Evolutionary conservation across 139 green algal genomes (phyloP).

Genomic region (Chlorella vulgaris): DNA sequence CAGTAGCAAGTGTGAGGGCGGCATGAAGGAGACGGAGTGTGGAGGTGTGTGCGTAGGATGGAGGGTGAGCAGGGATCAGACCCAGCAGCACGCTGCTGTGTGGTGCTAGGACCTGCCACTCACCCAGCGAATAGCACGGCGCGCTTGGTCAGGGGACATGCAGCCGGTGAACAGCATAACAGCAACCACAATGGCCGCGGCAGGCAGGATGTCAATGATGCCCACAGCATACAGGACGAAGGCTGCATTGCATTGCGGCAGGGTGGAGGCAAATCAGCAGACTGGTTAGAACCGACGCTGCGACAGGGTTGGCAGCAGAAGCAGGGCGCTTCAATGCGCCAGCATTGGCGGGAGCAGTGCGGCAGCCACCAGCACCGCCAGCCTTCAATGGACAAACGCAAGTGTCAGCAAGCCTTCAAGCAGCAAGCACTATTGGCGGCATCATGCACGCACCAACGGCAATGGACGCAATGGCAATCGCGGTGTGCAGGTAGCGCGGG

Average conservation of each 20-base stretch:
- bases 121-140: constrained; percentile 53
- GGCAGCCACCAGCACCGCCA: too few species aligned
- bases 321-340: too few species aligned
- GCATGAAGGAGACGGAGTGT: too few species aligned
- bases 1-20: too few species aligned
- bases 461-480: constrained; percentile 61
- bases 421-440: too few species aligned
- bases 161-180: constrained; percentile 74
- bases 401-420: background rate
- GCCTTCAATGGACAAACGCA: background rate
- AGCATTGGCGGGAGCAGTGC: too few species aligned
- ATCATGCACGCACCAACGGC: constrained; percentile 4
- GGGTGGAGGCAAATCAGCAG: background rate
- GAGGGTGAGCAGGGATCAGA: too few species aligned
- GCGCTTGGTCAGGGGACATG: constrained; percentile 59
- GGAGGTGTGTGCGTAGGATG: too few species aligned
- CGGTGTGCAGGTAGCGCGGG: constrained; percentile 47
- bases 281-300: too few species aligned
- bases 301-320: too few species aligned
- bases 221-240: constrained; percentile 29
- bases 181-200: constrained; percentile 54
- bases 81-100: too few species aligned
- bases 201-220: constrained; percentile 40
- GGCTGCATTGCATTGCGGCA: constrained; percentile 28
- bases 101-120: too few species aligned